Evolutionary conservation across 306 rosid species (phyloP).

Genomic region (Prosopis cineraria): DNA sequence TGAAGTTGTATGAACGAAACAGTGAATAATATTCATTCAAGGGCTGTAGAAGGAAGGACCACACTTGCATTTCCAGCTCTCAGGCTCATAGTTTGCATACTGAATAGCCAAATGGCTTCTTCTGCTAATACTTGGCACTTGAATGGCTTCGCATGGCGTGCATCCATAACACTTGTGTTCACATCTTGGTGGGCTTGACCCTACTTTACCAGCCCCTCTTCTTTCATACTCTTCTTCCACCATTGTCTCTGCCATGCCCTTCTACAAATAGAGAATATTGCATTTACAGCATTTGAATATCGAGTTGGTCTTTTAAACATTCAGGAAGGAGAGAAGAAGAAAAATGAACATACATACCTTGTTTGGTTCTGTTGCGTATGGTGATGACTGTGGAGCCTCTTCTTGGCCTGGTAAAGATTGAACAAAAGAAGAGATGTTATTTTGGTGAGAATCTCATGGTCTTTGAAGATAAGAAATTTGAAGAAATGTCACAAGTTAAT

Average conservation of each 20-base stretch:
- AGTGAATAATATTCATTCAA: slow-evolving; percentile 37
- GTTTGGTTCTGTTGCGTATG: slow-evolving; percentile 17
- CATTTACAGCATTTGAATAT: not conserved
- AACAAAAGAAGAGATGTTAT: not conserved
- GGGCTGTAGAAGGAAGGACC: slow-evolving; percentile 87
- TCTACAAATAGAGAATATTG: not conserved
- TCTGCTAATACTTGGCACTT: slow-evolving; percentile 69
- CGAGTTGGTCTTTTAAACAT: slow-evolving; percentile 19
- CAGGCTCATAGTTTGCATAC: slow-evolving; percentile 92
- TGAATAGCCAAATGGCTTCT: slow-evolving; percentile 55
- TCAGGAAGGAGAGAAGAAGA: not conserved
- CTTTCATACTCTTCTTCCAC: slow-evolving; percentile 31
- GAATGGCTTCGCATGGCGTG: slow-evolving; percentile 89
- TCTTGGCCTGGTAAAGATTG: slow-evolving; percentile 43
- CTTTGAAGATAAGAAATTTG: not conserved
- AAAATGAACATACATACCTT: slow-evolving; percentile 35
- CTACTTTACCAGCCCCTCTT: slow-evolving; percentile 60
- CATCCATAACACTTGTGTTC: slow-evolving; percentile 91
- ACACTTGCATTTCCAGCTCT: slow-evolving; percentile 99
- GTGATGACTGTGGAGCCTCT: slow-evolving; percentile 31
- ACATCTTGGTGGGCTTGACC: slow-evolving; percentile 95
- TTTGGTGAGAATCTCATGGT: not conserved
- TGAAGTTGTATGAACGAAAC: not conserved
- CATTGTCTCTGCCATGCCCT: slow-evolving; percentile 41
- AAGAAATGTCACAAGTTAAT: not conserved